Evolutionary conservation across 2,329 filamentous ascomycete species (phyloP), one percentile per base, ranked within the genome.

Genomic region (Colletotrichum higginsianum): DNA sequence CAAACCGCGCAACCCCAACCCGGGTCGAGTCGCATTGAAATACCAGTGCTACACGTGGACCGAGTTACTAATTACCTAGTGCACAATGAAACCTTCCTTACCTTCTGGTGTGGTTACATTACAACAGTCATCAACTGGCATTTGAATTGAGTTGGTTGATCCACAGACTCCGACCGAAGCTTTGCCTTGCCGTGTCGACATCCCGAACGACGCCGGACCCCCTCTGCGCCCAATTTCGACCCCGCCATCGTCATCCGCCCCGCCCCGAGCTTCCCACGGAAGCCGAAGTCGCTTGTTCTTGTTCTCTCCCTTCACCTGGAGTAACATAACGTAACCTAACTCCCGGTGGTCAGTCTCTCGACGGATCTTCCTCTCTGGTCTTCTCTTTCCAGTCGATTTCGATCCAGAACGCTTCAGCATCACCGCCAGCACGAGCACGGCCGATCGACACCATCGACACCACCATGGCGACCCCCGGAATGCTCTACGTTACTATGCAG

Each of bases 401-500:
- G 23, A 9, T 35, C 30, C 30, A 35, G 30, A 35, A 49, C 55
- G 9, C 26, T 21, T 6, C 23, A 13, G 9, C 35, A 18, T 38
- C 47, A 18, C 18, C 16, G 30, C 9, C 30, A 35, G 8, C 30
- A 35, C 30, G 30, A 42, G 18, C 38, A 35, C 47, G n/a, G 15
- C 16, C 26, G 21, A 62, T 53, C 57, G 38, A 52, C 60, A 75
- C 38, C 23, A 42, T 42, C 21, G 47, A 3, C 50, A 53, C 49
- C 50, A 53, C 49, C 63, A 83, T 82, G 80, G 75, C 81, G 16
- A 85, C 81, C 66, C 88, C 88, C 12, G 94, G 94, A 71, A 90
- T 95, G 77, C 90, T 97, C 78, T 94, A 92, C 80, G 94, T 97
- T 76, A 95, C 93, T 18, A 97, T 97, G 92, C 91, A 95, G 82